A percentile compares a stretch with the other conserved stretches of the same genome.
These are phyloP conservation scores for Penicillium turbatum DNA, from an alignment of 495 filamentous ascomycete species.

Conservation along the genomic window DNA sequence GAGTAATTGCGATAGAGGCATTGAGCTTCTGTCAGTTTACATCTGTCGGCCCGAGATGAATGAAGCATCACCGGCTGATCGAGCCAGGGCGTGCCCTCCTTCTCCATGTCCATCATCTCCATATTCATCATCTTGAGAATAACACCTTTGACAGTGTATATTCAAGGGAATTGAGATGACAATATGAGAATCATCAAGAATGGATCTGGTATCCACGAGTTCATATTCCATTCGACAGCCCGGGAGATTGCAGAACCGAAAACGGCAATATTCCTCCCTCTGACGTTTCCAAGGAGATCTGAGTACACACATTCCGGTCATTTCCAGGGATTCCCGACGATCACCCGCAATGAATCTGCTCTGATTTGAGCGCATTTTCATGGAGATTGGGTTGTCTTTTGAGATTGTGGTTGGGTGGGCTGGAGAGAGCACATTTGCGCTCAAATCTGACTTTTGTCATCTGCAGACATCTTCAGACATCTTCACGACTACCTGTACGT, in stretches of 20 bases:
- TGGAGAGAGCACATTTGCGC: slow-evolving; percentile 6
- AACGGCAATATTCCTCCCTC: background rate
- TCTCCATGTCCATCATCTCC: slow-evolving; percentile 24
- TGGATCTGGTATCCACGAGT: background rate
- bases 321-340: background rate
- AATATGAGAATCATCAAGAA: too few species aligned
- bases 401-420: background rate
- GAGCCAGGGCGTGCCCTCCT: slow-evolving; percentile 35
- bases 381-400: background rate
- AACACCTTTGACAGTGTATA: background rate
- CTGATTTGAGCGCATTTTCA: slow-evolving; percentile 31
- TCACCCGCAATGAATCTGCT: slow-evolving; percentile 18
- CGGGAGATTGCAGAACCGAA: slow-evolving; percentile 7
- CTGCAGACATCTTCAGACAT: too few species aligned
- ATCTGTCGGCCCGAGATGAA: slow-evolving; percentile 41
- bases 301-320: slow-evolving; percentile 5
- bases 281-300: background rate
- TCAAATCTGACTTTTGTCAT: too few species aligned
- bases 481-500: too few species aligned
- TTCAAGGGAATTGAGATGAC: background rate
- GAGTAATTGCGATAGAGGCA: slow-evolving; percentile 42
- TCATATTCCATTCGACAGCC: background rate
- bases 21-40: slow-evolving; percentile 42
- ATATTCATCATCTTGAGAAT: slow-evolving; percentile 20
- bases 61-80: slow-evolving; percentile 47